Evolutionary conservation across 2,329 filamentous ascomycete species (phyloP), one percentile per base, ranked within the genome.

Genomic region (Hypoxylon sp.): DNA sequence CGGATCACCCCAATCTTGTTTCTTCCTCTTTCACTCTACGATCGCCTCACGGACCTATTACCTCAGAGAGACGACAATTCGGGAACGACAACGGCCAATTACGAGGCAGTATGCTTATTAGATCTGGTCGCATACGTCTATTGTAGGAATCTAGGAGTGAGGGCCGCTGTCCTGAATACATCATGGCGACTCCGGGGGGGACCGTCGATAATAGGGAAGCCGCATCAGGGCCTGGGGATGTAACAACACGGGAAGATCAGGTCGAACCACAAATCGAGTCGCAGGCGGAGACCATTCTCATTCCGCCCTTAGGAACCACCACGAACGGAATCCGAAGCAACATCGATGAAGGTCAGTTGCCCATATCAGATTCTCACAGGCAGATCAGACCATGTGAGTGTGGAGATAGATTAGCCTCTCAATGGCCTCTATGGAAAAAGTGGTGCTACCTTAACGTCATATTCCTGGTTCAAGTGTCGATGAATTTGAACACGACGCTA

Each of bases 401-500:
- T 77, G 89, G 87, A 74, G 81, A 86, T 8, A 81, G 90, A 71
- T 81, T 92, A 1, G 88, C 87, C 48, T 91, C 82, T 73, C 79
- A 80, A 3, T 91, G 86, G 68, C 78, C 87, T 0, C 77, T 70
- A 12, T 82, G 77, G 78, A 89, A 86, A 78, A 92, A 92, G 78
- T 92, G 89, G 89, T 83, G 79, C 65, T 89, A 91, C 69, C 84
- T 92, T 51, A 82, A 82, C 14, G 81, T 91, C 72, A 89, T 91
- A 74, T 91, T 91, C 79, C 78, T 88, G 71, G 88, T 91, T 1
- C 89, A 92, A 73, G 84, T 89, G 1, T 91, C 89, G 11, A 91
- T 92, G 89, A 92, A 92, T 80, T 89, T 92, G 80, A 92, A 92
- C 79, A 90, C 89, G 1, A 89, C 86, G 55, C 82, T 91, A 3